Conservation (phyloP, 371 early-diverging fungal genomes). For the Scutellospora calospora region DNA sequence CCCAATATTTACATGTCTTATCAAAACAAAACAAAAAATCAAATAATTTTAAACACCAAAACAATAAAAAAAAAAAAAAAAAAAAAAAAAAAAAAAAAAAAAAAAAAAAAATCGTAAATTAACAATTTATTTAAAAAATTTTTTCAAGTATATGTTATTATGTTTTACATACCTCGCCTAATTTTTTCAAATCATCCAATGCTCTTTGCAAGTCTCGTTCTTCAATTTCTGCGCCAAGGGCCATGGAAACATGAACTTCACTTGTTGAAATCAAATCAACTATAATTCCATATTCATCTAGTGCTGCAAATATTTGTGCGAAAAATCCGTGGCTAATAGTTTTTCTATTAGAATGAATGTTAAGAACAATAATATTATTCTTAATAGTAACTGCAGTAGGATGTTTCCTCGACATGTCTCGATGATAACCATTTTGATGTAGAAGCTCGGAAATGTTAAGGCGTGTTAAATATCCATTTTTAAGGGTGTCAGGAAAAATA, state of each 20-base stretch:
- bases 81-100: background rate
- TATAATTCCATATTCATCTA: conserved; percentile 89
- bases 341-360: conserved; percentile 95
- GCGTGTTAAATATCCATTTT: conserved; percentile 61
- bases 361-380: conserved; percentile 90
- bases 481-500: conserved; percentile 78
- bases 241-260: conserved; percentile 97
- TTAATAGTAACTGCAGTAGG: conserved; percentile 98
- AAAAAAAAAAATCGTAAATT: background rate
- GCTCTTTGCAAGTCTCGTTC: conserved; percentile 74
- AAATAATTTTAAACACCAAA: background rate
- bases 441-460: conserved; percentile 73
- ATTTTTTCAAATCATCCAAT: conserved; percentile 70
- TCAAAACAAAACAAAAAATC: background rate
- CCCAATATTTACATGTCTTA: no score
- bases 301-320: conserved; percentile 89
- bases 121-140: background rate
- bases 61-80: background rate
- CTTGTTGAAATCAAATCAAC: conserved; percentile 97
- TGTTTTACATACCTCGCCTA: conserved; percentile 67
- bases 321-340: conserved; percentile 95
- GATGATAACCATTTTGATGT: conserved; percentile 76
- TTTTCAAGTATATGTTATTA: background rate
- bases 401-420: conserved; percentile 77
- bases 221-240: conserved; percentile 74